Evolutionary conservation across 2,329 filamentous ascomycete species (phyloP).

Genomic region (Fusarium graminum): DNA sequence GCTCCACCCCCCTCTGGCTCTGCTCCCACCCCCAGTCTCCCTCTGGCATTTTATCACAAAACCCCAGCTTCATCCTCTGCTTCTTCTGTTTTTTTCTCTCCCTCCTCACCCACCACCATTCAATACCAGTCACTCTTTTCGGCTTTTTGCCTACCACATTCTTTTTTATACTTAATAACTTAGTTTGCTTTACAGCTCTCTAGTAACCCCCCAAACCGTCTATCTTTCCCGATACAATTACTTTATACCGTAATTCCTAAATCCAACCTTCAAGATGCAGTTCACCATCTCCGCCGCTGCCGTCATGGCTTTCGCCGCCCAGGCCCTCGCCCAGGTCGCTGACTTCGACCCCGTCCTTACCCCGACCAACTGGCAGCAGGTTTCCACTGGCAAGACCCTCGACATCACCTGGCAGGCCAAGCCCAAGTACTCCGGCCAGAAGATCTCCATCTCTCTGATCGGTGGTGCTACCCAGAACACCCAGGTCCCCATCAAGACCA

Average conservation of each 20-base stretch:
- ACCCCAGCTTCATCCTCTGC: slow-evolving; percentile 35
- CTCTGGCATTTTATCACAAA: slow-evolving; percentile 47
- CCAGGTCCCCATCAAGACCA: slow-evolving; percentile 58
- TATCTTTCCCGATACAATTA: slow-evolving; percentile 39
- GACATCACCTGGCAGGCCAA: slow-evolving; percentile 65
- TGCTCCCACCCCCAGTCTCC: slow-evolving; percentile 28
- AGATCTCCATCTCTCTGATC: slow-evolving; percentile 67
- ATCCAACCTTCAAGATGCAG: slow-evolving; percentile 63
- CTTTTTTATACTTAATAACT: slow-evolving; percentile 47
- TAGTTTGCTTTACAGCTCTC: slow-evolving; percentile 37
- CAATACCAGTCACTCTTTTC: slow-evolving; percentile 53
- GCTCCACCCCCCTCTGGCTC: slow-evolving; percentile 23
- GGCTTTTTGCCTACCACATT: slow-evolving; percentile 51
- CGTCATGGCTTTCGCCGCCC: slow-evolving; percentile 64
- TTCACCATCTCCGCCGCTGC: slow-evolving; percentile 63
- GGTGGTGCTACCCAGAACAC: slow-evolving; percentile 61
- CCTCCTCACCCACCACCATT: slow-evolving; percentile 40
- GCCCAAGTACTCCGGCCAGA: slow-evolving; percentile 57
- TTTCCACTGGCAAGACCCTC: slow-evolving; percentile 64
- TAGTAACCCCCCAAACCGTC: slow-evolving; percentile 25
- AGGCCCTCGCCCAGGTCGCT: slow-evolving; percentile 66
- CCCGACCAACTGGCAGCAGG: slow-evolving; percentile 59
- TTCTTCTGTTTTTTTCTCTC: slow-evolving; percentile 32
- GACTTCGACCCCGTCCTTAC: slow-evolving; percentile 68
- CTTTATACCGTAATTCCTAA: slow-evolving; percentile 44